Conservation (phyloP, 345 rosid species). For the Arabis hirsuta region DNA sequence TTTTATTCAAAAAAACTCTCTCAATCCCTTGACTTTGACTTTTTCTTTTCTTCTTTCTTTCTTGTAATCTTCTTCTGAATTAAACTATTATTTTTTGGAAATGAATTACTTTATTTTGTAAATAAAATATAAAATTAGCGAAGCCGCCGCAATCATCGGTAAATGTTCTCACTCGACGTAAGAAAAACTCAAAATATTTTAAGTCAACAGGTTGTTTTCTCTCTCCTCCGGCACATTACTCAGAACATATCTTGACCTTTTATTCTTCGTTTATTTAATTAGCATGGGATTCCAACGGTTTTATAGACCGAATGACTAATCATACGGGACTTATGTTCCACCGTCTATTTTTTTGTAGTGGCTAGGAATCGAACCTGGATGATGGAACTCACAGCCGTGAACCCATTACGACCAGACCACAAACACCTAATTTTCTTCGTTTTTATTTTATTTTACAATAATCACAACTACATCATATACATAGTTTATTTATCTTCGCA, state of each 20-base stretch:
- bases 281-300: too few species aligned
- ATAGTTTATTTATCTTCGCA: neutral
- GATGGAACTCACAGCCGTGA: too few species aligned
- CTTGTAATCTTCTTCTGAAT: slow-evolving; percentile 16
- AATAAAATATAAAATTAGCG: neutral
- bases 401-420: too few species aligned
- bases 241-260: slow-evolving; percentile 38
- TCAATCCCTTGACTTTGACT: slow-evolving; percentile 57
- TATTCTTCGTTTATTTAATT: slow-evolving; percentile 1
- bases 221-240: slow-evolving; percentile 23
- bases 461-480: neutral
- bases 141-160: slow-evolving; percentile 78
- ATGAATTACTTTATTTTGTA: neutral
- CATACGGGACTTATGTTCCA: too few species aligned
- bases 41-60: slow-evolving; percentile 1
- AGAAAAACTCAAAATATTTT: slow-evolving; percentile 14
- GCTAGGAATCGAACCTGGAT: too few species aligned
- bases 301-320: too few species aligned
- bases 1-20: slow-evolving; percentile 17
- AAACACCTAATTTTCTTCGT: neutral
- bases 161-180: slow-evolving; percentile 46
- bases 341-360: too few species aligned
- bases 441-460: neutral
- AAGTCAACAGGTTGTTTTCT: slow-evolving; percentile 49
- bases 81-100: neutral